phyloP scores from a whole-genome alignment of 768 basidiomycete species.

The Leccinum longicurvipes region DNA sequence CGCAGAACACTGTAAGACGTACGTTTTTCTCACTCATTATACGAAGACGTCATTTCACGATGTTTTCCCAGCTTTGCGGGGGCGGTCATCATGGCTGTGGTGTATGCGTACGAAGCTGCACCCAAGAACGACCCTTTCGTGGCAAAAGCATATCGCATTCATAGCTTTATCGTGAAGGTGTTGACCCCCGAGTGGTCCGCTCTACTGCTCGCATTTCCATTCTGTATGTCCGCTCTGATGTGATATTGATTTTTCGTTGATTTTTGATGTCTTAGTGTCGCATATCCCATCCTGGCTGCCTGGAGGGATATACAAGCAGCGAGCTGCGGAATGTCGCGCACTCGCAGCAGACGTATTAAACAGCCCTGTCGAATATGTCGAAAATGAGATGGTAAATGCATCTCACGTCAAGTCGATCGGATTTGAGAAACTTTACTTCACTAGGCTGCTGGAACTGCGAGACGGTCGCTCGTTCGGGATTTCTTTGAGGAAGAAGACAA shows the following conservation, averaged over 20 bases:
- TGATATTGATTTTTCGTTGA: neutral
- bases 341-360: conserved; percentile 24
- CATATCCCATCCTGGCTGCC: conserved; percentile 35
- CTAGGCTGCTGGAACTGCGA: conserved; percentile 22
- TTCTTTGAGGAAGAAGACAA: conserved; percentile 7
- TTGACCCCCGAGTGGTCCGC: conserved; percentile 23
- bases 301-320: conserved; percentile 25
- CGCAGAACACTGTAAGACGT: conserved; percentile 19
- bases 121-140: conserved; percentile 28
- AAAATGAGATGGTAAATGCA: conserved; percentile 18
- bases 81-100: conserved; percentile 21
- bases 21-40: neutral
- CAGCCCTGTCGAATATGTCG: conserved; percentile 23
- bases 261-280: conserved; percentile 10
- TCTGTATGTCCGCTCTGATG: conserved; percentile 18
- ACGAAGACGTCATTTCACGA: neutral
- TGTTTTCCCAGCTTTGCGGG: conserved; percentile 15
- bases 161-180: conserved; percentile 7
- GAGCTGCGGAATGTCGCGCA: conserved; percentile 14
- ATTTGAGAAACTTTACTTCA: neutral
- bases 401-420: neutral
- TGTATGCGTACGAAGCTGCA: conserved; percentile 25
- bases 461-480: conserved; percentile 19
- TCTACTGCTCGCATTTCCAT: conserved; percentile 21
- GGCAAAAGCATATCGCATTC: conserved; percentile 8